Evolutionary conservation across 176 grass and related monocot genomes (phyloP).

Genomic region (Oryza meyeriana): DNA sequence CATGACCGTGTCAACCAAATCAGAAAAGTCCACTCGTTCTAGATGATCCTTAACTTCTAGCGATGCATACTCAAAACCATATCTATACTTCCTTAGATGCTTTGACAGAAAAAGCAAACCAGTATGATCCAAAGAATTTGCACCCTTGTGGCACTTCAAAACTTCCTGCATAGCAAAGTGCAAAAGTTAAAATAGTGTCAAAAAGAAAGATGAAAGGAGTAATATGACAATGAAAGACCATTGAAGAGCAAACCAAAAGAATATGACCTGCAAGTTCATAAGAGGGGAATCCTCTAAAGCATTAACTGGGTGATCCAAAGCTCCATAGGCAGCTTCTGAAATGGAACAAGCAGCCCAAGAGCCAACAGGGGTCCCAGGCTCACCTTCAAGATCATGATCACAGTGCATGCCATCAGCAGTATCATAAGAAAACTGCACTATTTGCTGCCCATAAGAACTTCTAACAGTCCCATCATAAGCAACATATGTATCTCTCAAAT

Average conservation of each 20-base stretch:
- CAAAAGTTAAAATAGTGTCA: conserved; percentile 7
- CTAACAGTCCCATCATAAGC: conserved; percentile 94
- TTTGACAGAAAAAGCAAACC: conserved; percentile 71
- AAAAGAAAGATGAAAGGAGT: not conserved
- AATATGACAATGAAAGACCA: not conserved
- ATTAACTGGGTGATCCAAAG: conserved; percentile 75
- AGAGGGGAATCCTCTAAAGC: conserved; percentile 76
- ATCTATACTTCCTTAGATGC: conserved; percentile 64
- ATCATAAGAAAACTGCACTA: conserved; percentile 75
- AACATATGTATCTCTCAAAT: conserved; percentile 77
- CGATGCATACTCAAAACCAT: conserved; percentile 84
- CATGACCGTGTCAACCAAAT: conserved; percentile 74
- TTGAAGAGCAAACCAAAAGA: conserved; percentile 22
- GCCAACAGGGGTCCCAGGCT: conserved; percentile 75
- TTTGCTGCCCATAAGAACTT: conserved; percentile 66
- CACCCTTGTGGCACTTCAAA: conserved; percentile 72
- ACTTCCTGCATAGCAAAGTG: conserved; percentile 57
- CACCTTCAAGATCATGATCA: conserved; percentile 22
- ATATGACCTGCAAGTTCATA: conserved; percentile 72
- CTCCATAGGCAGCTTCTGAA: conserved; percentile 97
- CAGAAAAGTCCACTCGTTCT: conserved; percentile 65
- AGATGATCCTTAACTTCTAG: conserved; percentile 86
- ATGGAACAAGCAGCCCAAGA: conserved; percentile 81
- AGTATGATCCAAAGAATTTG: conserved; percentile 40
- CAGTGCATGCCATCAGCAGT: conserved; percentile 31